A percentile compares a stretch with the other conserved stretches of the same genome.
Conservation (phyloP, 2,329 filamentous ascomycete species). For the Atkinsonella hypoxylon region DNA sequence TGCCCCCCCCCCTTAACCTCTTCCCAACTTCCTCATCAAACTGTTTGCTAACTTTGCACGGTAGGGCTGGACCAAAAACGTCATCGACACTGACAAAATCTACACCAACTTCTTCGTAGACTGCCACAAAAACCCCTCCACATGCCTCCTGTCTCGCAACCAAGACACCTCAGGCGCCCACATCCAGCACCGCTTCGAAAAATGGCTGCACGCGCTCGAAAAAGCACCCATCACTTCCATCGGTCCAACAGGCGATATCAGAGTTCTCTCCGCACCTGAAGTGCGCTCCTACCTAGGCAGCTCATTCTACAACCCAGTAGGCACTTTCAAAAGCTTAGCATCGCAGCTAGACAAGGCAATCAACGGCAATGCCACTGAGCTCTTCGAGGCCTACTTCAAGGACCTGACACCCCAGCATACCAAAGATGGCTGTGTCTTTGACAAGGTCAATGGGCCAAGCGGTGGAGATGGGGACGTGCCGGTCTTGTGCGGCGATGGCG, state of each 20-base stretch:
- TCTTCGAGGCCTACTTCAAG: neutral
- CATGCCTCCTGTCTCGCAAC: conserved; percentile 3
- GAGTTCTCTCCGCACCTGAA: conserved; percentile 14
- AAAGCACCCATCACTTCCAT: conserved; percentile 13
- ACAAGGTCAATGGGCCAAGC: neutral
- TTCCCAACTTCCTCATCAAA: neutral
- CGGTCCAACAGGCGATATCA: conserved; percentile 6
- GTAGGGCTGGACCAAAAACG: conserved; percentile 18
- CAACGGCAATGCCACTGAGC: neutral
- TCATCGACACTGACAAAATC: conserved; percentile 20
- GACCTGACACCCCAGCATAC: neutral
- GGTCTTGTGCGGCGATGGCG: conserved; percentile 12
- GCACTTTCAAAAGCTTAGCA: conserved; percentile 9
- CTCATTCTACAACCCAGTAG: conserved; percentile 17
- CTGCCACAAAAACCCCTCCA: conserved; percentile 15
- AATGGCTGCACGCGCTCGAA: conserved; percentile 13
- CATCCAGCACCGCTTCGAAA: conserved; percentile 13
- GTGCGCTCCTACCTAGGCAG: conserved; percentile 10
- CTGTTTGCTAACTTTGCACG: neutral
- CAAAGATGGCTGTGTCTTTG: neutral
- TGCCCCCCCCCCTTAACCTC: too few relatives aligned
- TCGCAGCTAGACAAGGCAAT: conserved; percentile 3
- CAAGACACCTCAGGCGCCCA: conserved; percentile 4
- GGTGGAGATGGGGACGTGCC: neutral
- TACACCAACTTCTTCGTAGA: conserved; percentile 18